Base-by-base conservation (phyloP, 768 basidiomycete genomes). In the Boletus rubroflammeus region DNA sequence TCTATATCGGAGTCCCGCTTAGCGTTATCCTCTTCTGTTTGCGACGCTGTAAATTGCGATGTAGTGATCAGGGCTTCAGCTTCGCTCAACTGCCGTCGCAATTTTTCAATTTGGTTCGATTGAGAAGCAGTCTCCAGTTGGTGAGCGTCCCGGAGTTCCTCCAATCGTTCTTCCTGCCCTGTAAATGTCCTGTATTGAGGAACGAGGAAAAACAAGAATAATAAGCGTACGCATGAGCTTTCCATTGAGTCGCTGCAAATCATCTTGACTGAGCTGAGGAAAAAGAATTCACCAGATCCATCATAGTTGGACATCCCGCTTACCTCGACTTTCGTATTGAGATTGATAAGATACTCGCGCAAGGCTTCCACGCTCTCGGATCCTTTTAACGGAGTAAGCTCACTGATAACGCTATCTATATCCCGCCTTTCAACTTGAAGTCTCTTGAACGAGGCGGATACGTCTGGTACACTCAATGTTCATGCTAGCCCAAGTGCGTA, bases 81-180 rank as follows among this genome's bases (percentile, higher is more conserved):
- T 63, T 91, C 88, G 15, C 72, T 72, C 7, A 93, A 67, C 59
- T 94, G 89, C 13, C 75, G 76, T 36, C 79, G 81, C 36, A 97
- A 75, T 36, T 79, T 79, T 58, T 86, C 83, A 41, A 93, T 83
- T 57, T 88, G 84, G 38, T 86, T 81, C 4, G 81, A 82, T 57
- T 88, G 89, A 14, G 93, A 94, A n/a, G 78, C 69, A 13, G 82
- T 82, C 71, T 96, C 93, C 9, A 90, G 76, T 14, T 78, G 80
- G 65, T 96, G 94, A 7, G 83, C 90, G 58, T 93, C 90, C 34
- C 84, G 84, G 0, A 98, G 74, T 66, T 97, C 93, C 59, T 90
- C 87, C 11, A 93, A 78, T 8, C 87, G 87, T 48, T 83, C 84
- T 51, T 91, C 91, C 73, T 96, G 92, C 14, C 84, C 93, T 96